Percentiles rank a stretch among this genome's conserved stretches.
phyloP scores from a whole-genome alignment of 208 protist species.

The Wallacemonas sp. region DNA sequence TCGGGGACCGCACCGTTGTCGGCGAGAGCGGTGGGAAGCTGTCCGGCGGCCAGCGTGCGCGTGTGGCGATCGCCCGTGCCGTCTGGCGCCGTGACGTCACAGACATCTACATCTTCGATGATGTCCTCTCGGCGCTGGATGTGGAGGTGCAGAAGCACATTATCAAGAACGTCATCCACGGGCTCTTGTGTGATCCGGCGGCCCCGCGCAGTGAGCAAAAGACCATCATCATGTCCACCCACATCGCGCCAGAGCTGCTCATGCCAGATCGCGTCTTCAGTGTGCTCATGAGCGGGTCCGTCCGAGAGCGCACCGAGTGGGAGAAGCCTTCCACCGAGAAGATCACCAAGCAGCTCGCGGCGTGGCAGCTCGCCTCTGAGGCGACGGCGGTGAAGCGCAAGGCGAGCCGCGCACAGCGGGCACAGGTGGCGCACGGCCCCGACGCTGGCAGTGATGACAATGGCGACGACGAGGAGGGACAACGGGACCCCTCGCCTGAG shows the following conservation, averaged over 20 bases:
- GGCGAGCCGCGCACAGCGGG: slow-evolving; percentile 20
- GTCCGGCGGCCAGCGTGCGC: slow-evolving; percentile 84
- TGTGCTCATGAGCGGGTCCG: slow-evolving; percentile 35
- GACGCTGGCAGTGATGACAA: no score
- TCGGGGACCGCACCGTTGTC: slow-evolving; percentile 89
- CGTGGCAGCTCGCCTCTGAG: slow-evolving; percentile 29
- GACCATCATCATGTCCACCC: slow-evolving; percentile 56
- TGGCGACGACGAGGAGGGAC: slow-evolving; percentile 9
- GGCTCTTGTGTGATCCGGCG: slow-evolving; percentile 38
- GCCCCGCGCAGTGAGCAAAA: slow-evolving; percentile 20
- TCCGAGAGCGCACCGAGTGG: slow-evolving; percentile 37
- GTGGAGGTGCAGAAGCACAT: slow-evolving; percentile 83
- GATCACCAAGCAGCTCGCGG: slow-evolving; percentile 26
- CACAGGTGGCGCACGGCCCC: no score
- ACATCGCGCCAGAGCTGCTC: slow-evolving; percentile 34
- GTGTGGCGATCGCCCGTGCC: slow-evolving; percentile 83
- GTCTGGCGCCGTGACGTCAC: slow-evolving; percentile 56
- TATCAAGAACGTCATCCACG: slow-evolving; percentile 71
- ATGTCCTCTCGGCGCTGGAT: slow-evolving; percentile 94
- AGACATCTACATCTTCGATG: slow-evolving; percentile 91
- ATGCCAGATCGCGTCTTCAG: slow-evolving; percentile 52
- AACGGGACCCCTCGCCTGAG: no score
- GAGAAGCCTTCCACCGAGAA: slow-evolving; percentile 27
- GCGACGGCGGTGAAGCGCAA: slow-evolving; percentile 28
- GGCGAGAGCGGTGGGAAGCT: slow-evolving; percentile 83